A percentile compares a stretch with the other conserved stretches of the same genome.
phyloP scores from a whole-genome alignment of 768 basidiomycete genomes.

The Russula brevipes region DNA sequence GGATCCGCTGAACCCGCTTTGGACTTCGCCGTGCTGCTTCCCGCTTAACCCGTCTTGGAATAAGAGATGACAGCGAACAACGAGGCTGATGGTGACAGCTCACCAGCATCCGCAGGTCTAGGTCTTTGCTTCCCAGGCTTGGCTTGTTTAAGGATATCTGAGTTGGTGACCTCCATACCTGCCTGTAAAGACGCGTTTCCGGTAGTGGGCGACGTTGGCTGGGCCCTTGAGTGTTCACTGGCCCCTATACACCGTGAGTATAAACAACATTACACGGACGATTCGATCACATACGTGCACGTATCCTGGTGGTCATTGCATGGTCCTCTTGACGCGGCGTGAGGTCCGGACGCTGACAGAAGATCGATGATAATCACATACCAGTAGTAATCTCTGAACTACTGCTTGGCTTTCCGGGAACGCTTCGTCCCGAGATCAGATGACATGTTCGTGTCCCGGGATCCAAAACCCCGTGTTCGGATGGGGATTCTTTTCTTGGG shows the following conservation, averaged over 20 bases:
- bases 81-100: not conserved
- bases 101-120: not conserved
- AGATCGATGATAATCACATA: not conserved
- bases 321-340: not conserved
- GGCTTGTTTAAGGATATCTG: not conserved
- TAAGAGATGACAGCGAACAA: not conserved
- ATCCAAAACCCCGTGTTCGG: not conserved
- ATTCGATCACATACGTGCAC: not conserved
- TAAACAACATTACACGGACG: not conserved
- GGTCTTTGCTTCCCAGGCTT: not conserved
- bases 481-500: not conserved
- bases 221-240: not conserved
- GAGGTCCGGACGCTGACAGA: not conserved
- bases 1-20: not conserved
- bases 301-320: not conserved
- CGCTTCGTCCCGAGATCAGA: slow-evolving; percentile 1
- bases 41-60: not conserved
- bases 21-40: not conserved
- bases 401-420: not conserved
- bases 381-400: not conserved
- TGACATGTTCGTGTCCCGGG: not conserved
- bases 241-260: not conserved
- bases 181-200: not conserved
- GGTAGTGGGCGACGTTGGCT: not conserved
- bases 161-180: not conserved